Evolutionary conservation across 2,329 filamentous ascomycete species (phyloP).

Genomic region (Seiridium cupressi): DNA sequence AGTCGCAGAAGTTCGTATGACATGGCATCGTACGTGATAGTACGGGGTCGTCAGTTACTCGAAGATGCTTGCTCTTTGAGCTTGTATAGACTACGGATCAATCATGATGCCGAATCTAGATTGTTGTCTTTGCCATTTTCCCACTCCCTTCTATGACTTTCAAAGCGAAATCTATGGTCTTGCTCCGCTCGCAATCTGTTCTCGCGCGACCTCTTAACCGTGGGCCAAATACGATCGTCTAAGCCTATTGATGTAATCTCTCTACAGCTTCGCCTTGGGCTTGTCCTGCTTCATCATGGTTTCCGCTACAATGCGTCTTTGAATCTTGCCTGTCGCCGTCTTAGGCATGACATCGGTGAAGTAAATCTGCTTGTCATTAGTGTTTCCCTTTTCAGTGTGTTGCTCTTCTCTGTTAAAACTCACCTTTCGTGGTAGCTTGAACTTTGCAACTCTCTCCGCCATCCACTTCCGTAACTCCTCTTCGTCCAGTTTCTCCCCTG

Average conservation of each 20-base stretch:
- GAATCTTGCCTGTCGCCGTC: slow-evolving; percentile 89
- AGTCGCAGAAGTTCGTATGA: too few relatives aligned
- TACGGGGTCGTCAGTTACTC: too few relatives aligned
- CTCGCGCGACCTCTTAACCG: too few relatives aligned
- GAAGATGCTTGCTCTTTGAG: too few relatives aligned
- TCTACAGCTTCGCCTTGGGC: slow-evolving; percentile 52
- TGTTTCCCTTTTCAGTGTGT: neutral
- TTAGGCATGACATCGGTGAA: slow-evolving; percentile 85
- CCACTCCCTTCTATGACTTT: neutral
- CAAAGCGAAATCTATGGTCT: neutral
- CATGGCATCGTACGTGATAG: too few relatives aligned
- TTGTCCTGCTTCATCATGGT: slow-evolving; percentile 72
- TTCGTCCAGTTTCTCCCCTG: slow-evolving; percentile 52
- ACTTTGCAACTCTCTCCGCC: slow-evolving; percentile 69
- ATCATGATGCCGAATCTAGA: too few relatives aligned
- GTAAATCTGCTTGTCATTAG: slow-evolving; percentile 57
- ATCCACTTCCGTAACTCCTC: slow-evolving; percentile 69
- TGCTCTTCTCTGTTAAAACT: slow-evolving; percentile 18
- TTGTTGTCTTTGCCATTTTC: too few relatives aligned
- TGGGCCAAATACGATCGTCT: neutral
- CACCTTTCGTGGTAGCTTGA: slow-evolving; percentile 83
- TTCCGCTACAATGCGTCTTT: slow-evolving; percentile 82
- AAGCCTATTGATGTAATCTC: neutral
- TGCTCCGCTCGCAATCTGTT: neutral
- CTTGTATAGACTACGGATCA: too few relatives aligned